Evolutionary conservation across 106 monocot species (phyloP).

Genomic region (Posidonia australis): DNA sequence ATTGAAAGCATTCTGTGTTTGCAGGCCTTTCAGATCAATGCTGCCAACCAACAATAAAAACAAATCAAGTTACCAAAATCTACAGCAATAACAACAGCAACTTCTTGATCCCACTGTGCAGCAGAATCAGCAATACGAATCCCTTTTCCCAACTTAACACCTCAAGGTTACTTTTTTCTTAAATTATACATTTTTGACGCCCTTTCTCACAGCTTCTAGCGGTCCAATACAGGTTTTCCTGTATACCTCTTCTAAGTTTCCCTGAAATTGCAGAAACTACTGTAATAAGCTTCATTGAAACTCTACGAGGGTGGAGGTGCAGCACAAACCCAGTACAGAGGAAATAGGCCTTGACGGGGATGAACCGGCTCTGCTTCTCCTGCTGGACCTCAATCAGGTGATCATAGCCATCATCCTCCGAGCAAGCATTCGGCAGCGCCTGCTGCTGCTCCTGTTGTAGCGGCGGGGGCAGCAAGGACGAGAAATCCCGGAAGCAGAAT

Average conservation of each 20-base stretch:
- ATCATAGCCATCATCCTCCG: slow-evolving; percentile 39
- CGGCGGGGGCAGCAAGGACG: slow-evolving; percentile 17
- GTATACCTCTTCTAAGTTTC: neutral
- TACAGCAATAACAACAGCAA: too few relatives aligned
- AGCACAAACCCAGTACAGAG: slow-evolving; percentile 15
- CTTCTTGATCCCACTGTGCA: too few relatives aligned
- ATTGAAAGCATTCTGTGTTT: slow-evolving; percentile 87
- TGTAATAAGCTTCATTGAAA: neutral
- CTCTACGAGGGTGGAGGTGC: too few relatives aligned
- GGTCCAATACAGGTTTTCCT: neutral
- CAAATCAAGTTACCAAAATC: too few relatives aligned
- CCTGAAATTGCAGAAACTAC: neutral
- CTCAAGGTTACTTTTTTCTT: too few relatives aligned
- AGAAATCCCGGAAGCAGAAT: slow-evolving; percentile 1
- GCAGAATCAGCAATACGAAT: too few relatives aligned
- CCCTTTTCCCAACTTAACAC: too few relatives aligned
- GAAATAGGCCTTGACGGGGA: slow-evolving; percentile 28
- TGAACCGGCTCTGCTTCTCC: slow-evolving; percentile 75
- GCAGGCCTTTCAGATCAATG: slow-evolving; percentile 85
- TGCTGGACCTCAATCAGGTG: slow-evolving; percentile 73
- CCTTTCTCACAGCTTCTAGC: neutral
- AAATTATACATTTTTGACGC: too few relatives aligned
- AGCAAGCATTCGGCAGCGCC: neutral
- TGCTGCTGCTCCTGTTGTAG: slow-evolving; percentile 4
- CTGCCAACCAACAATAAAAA: slow-evolving; percentile 21